Conservation (phyloP, 768 basidiomycete species). For the Boletus rufocinnamomeus region DNA sequence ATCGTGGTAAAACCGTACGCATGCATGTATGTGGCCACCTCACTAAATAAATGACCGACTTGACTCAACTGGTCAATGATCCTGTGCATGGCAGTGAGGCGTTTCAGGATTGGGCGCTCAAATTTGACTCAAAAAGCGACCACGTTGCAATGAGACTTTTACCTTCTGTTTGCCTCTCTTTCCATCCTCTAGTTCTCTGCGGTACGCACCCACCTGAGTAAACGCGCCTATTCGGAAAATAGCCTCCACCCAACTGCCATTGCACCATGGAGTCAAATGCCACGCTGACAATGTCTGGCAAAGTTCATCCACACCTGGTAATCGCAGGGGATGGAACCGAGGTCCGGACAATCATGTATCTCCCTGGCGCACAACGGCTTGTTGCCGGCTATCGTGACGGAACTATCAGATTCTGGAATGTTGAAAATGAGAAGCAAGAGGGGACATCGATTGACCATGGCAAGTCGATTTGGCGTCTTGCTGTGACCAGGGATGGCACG, state of each 20-base stretch:
- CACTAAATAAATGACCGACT: too few species aligned
- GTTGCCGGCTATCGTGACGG: neutral
- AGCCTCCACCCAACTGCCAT: neutral
- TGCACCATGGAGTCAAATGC: neutral
- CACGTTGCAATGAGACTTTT: neutral
- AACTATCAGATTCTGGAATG: neutral
- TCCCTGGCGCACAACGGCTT: neutral
- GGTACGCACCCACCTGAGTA: neutral
- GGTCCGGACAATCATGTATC: neutral
- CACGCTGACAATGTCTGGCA: neutral
- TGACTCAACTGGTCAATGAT: neutral
- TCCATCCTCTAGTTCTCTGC: neutral
- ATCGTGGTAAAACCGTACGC: too few species aligned
- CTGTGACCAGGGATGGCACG: neutral
- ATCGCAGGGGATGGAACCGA: neutral
- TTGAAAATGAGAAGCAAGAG: neutral
- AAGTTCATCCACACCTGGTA: neutral
- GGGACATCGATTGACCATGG: neutral
- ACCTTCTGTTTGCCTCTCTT: neutral
- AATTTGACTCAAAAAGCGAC: neutral
- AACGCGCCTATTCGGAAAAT: neutral
- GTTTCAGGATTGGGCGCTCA: neutral
- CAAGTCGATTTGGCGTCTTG: neutral
- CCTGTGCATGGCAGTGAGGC: neutral
- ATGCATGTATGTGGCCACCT: too few species aligned